Evolutionary conservation across 768 basidiomycete species (phyloP).

Genomic region (Macrolepiota albuminosa): DNA sequence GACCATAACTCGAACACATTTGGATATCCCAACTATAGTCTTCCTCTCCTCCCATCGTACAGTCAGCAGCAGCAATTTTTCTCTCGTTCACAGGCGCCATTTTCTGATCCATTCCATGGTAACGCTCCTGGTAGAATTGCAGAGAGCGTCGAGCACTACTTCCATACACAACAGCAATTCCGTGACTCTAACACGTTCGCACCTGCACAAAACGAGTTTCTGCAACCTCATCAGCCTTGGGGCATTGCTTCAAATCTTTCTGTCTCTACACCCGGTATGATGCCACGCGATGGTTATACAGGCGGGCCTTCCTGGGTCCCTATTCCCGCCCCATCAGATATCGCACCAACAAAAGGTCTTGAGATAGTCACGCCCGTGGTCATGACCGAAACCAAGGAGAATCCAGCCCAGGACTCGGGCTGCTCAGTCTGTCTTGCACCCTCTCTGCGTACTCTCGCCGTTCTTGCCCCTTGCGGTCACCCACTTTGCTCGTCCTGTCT

Average conservation of each 20-base stretch:
- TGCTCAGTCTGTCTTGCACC: conserved; percentile 64
- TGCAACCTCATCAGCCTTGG: conserved; percentile 7
- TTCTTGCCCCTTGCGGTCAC: conserved; percentile 73
- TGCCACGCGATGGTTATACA: conserved; percentile 5
- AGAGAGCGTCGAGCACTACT: conserved; percentile 39
- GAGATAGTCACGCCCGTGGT: neutral
- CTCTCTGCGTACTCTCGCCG: conserved; percentile 43
- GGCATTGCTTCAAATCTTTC: neutral
- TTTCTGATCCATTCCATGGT: conserved; percentile 38
- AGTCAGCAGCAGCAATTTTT: conserved; percentile 22
- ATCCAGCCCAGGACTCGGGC: conserved; percentile 18
- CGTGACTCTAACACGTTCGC: conserved; percentile 14
- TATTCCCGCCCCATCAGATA: conserved; percentile 11
- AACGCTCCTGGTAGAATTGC: conserved; percentile 31
- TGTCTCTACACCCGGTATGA: neutral
- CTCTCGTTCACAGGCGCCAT: conserved; percentile 20
- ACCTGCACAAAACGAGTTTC: conserved; percentile 8
- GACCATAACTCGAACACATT: conserved; percentile 22
- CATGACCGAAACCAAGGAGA: conserved; percentile 4
- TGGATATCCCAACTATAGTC: conserved; percentile 30
- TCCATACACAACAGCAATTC: conserved; percentile 32
- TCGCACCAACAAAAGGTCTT: neutral
- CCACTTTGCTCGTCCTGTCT: conserved; percentile 76
- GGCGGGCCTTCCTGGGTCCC: conserved; percentile 18
- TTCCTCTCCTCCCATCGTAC: conserved; percentile 19